These are phyloP conservation scores for Cardiosporidium cionae DNA, from an alignment of 169 alveolate genomes.

Conservation along the genomic window DNA sequence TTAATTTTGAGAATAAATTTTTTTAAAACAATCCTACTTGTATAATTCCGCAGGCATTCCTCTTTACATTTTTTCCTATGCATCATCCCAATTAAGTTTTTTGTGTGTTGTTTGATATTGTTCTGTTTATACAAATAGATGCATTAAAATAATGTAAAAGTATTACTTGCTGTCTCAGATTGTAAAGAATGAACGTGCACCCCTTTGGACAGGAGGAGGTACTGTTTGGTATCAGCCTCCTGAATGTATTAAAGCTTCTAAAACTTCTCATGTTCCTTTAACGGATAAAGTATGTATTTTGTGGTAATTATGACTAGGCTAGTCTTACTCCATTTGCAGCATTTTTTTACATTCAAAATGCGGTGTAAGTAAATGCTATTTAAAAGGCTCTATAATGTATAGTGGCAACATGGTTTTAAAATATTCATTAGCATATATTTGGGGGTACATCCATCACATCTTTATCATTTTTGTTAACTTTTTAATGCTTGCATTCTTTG, in stretches of 20 bases:
- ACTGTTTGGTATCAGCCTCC: constrained; percentile 84
- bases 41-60: too few species aligned
- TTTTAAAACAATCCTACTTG: too few species aligned
- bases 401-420: too few species aligned
- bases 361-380: not conserved
- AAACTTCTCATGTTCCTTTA: not conserved
- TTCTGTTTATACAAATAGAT: too few species aligned
- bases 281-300: not conserved
- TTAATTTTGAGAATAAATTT: too few species aligned
- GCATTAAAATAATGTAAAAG: too few species aligned
- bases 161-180: not conserved
- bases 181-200: constrained; percentile 41
- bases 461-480: not conserved
- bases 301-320: too few species aligned
- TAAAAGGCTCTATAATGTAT: not conserved
- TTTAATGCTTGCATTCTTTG: not conserved
- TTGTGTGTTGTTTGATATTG: too few species aligned
- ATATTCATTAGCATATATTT: not conserved
- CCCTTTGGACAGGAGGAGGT: constrained; percentile 78
- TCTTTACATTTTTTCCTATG: too few species aligned
- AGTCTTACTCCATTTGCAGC: too few species aligned
- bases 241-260: constrained; percentile 60
- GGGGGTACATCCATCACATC: not conserved
- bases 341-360: not conserved
- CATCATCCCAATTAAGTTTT: too few species aligned